Conservation (phyloP, 768 basidiomycete species). For the Epithele typhae region DNA sequence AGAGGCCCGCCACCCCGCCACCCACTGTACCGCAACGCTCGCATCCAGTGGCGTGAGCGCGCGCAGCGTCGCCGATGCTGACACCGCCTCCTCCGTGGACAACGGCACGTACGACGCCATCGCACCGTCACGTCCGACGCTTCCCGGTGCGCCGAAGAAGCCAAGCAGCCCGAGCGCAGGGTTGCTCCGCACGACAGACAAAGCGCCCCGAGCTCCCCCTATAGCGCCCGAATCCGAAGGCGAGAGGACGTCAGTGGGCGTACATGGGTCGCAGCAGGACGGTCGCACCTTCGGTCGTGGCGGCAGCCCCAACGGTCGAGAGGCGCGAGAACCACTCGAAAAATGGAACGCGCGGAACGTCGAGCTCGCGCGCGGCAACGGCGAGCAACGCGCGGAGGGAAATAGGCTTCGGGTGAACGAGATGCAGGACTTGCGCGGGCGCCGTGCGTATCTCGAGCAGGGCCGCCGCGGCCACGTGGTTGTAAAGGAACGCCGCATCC, state of each 20-base stretch:
- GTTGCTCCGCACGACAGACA: not conserved
- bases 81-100: not conserved
- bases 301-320: not conserved
- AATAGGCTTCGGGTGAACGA: constrained; percentile 23
- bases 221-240: not conserved
- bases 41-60: not conserved
- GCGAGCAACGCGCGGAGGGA: constrained; percentile 19
- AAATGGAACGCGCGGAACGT: constrained; percentile 24
- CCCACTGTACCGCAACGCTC: not conserved
- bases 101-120: not conserved
- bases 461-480: constrained; percentile 21
- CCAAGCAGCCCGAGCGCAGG: not conserved
- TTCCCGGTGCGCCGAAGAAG: not conserved
- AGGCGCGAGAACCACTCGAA: constrained; percentile 20
- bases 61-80: not conserved
- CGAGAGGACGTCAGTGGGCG: no score
- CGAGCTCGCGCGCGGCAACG: constrained; percentile 14
- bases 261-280: no score
- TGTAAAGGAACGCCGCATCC: constrained; percentile 25
- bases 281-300: no score
- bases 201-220: not conserved
- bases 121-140: not conserved
- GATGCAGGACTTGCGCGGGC: constrained; percentile 10
- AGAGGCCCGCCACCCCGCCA: not conserved
- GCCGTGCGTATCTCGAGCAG: constrained; percentile 22